These are phyloP conservation scores for Paraphoma chrysanthemicola DNA, from an alignment of 2,329 filamentous ascomycete species.

Conservation along the genomic window DNA sequence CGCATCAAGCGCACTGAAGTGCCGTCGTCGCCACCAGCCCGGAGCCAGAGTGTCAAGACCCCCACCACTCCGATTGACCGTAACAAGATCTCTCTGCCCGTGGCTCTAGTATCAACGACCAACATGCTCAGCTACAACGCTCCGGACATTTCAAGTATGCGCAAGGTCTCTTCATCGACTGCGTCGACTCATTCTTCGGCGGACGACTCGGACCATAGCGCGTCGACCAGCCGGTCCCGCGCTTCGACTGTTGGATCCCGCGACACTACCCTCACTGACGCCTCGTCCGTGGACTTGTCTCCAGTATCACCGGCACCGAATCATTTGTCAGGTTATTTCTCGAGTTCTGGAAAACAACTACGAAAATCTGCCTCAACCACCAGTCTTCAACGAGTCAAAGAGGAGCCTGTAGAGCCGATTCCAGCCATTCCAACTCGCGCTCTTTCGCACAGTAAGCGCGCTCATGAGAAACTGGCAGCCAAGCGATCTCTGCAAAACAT, in stretches of 20 bases:
- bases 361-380: constrained; percentile 49
- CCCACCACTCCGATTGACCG: constrained; percentile 59
- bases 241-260: constrained; percentile 58
- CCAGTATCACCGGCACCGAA: constrained; percentile 62
- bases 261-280: constrained; percentile 71
- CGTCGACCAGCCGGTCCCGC: constrained; percentile 52
- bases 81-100: constrained; percentile 82
- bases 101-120: constrained; percentile 89
- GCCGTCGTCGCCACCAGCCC: constrained; percentile 38
- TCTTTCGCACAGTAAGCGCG: constrained; percentile 87
- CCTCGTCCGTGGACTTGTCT: constrained; percentile 59
- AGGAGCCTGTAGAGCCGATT: constrained; percentile 50
- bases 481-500: constrained; percentile 64
- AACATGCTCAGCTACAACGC: constrained; percentile 97
- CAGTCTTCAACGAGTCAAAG: constrained; percentile 36
- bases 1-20: constrained; percentile 64
- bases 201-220: constrained; percentile 74
- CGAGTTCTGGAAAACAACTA: constrained; percentile 56
- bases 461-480: constrained; percentile 76
- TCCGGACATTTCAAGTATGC: constrained; percentile 70
- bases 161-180: constrained; percentile 57
- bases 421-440: constrained; percentile 80
- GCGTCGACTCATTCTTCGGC: constrained; percentile 64
- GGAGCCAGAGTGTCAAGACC: constrained; percentile 56
- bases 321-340: constrained; percentile 65